These are phyloP conservation scores for Sarocladium oryzae DNA, from an alignment of 2,329 filamentous ascomycete species.

Conservation along the genomic window DNA sequence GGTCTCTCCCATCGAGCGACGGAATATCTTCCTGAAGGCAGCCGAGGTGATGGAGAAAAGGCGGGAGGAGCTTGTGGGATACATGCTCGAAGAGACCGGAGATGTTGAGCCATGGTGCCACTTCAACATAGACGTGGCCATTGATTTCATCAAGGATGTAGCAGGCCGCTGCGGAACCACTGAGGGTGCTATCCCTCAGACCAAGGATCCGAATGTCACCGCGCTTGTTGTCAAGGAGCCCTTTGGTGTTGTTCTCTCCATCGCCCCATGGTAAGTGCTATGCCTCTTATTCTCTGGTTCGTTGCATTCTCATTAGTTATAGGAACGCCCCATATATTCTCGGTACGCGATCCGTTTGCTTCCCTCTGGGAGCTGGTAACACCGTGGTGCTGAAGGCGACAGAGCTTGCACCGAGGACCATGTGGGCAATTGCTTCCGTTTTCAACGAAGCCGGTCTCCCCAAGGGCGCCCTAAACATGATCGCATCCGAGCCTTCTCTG, in stretches of 20 bases:
- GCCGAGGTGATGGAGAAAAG: conserved; percentile 57
- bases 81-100: conserved; percentile 49
- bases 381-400: conserved; percentile 67
- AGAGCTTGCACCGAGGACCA: conserved; percentile 59
- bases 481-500: conserved; percentile 59
- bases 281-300: neutral
- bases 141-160: conserved; percentile 35
- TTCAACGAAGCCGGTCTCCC: conserved; percentile 73
- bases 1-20: conserved; percentile 52
- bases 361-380: conserved; percentile 71
- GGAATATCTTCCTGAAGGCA: conserved; percentile 64
- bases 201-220: conserved; percentile 23
- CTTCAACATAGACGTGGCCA: conserved; percentile 31
- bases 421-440: conserved; percentile 55
- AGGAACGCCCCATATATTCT: conserved; percentile 55
- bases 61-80: conserved; percentile 51
- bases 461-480: conserved; percentile 64
- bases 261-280: conserved; percentile 66
- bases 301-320: neutral
- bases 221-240: conserved; percentile 69
- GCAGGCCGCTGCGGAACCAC: conserved; percentile 35
- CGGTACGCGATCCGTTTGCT: conserved; percentile 46
- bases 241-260: conserved; percentile 70
- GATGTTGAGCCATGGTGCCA: conserved; percentile 30
- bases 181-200: conserved; percentile 26